phyloP scores from a whole-genome alignment of 2,329 filamentous ascomycete species.

The Nemania sp. region DNA sequence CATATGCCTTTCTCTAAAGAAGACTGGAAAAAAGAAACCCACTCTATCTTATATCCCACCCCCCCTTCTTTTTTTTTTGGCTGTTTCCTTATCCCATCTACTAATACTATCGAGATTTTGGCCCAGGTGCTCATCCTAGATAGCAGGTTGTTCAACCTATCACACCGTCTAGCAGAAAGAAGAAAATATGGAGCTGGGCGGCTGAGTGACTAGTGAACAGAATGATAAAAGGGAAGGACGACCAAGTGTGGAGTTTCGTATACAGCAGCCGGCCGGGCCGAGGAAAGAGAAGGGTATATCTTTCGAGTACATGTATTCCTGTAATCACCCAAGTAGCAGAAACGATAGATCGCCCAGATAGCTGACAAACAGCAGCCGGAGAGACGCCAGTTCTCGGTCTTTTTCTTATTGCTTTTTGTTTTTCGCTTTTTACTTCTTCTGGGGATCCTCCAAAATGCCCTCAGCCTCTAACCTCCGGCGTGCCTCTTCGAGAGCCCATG shows the following conservation, averaged over 20 bases:
- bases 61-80: neutral
- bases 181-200: neutral
- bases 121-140: neutral
- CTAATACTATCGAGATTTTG: neutral
- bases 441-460: constrained; percentile 87
- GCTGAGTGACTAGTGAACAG: neutral
- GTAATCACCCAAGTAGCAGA: neutral
- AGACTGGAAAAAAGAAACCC: neutral
- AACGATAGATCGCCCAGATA: neutral
- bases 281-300: neutral
- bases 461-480: constrained; percentile 94
- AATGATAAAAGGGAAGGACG: neutral
- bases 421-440: constrained; percentile 61
- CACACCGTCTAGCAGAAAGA: neutral
- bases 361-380: neutral
- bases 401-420: too few species aligned
- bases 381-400: neutral
- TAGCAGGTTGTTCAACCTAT: neutral
- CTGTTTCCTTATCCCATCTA: neutral
- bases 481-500: constrained; percentile 98
- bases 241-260: constrained; percentile 3
- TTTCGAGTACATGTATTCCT: constrained; percentile 6
- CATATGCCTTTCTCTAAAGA: constrained; percentile 33
- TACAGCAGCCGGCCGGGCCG: neutral
- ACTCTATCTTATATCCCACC: neutral